A percentile compares a stretch with the other conserved stretches of the same genome.
Conservation (phyloP, 2,329 filamentous ascomycete species). For the Colletotrichum liriopes region DNA sequence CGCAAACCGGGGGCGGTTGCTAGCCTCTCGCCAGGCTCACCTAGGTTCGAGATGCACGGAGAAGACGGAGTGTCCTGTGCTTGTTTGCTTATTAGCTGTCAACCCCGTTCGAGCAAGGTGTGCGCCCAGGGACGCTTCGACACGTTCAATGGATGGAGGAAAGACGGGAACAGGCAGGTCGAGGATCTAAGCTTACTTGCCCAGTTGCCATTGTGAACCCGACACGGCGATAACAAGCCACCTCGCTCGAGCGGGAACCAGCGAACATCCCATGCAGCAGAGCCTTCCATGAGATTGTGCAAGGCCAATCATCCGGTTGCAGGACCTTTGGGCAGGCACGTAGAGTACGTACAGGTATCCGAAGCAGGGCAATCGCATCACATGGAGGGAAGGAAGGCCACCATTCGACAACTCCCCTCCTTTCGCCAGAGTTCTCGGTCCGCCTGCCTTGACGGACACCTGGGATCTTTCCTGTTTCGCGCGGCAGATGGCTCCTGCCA, state of each 20-base stretch:
- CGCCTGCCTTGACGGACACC: background rate
- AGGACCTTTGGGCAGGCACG: background rate
- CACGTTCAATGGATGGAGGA: background rate
- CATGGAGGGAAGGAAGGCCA: conserved; percentile 29
- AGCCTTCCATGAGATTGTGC: background rate
- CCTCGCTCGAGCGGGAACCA: background rate
- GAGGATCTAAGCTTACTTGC: background rate
- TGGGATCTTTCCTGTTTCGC: background rate
- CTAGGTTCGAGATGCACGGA: background rate
- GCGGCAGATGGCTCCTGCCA: conserved; percentile 20
- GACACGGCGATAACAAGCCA: background rate
- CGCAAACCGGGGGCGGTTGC: background rate
- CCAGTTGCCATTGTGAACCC: background rate
- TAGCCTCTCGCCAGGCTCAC: background rate
- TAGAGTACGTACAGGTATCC: conserved; percentile 8
- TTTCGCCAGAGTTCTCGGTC: background rate
- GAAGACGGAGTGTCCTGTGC: background rate
- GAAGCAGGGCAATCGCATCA: conserved; percentile 12
- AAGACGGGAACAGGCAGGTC: background rate
- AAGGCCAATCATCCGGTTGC: background rate
- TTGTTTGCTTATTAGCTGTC: background rate
- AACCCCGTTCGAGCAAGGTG: background rate
- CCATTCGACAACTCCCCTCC: conserved; percentile 20
- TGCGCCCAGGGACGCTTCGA: background rate
- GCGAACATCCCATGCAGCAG: background rate